phyloP scores from a whole-genome alignment of 1,284 basidiomycete species.

The Leccinum glutinopallens region DNA sequence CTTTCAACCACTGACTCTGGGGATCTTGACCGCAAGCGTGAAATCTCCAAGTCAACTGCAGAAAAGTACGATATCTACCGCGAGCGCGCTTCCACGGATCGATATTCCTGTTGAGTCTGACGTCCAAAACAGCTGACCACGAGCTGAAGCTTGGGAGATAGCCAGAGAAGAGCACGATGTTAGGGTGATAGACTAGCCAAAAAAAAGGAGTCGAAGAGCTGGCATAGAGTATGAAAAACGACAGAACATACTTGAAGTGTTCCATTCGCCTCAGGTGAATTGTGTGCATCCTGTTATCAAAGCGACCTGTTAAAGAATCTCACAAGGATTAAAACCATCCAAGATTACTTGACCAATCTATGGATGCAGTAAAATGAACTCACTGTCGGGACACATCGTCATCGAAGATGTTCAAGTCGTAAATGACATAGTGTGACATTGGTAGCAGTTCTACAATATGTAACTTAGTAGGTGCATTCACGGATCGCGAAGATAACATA shows the following conservation, averaged over 20 bases:
- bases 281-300: background rate
- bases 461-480: no score
- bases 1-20: background rate
- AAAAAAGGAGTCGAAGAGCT: background rate
- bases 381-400: no score
- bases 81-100: background rate
- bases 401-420: no score
- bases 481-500: no score
- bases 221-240: background rate
- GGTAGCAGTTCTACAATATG: no score
- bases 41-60: background rate
- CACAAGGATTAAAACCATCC: background rate
- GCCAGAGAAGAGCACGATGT: background rate
- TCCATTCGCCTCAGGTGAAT: no score
- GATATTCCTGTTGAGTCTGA: background rate
- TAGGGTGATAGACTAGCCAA: background rate
- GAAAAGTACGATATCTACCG: background rate
- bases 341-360: background rate
- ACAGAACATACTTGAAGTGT: background rate
- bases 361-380: background rate
- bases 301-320: background rate
- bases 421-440: no score
- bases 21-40: background rate
- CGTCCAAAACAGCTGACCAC: background rate
- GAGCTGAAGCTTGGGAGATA: background rate